Percentiles rank a stretch among this genome's conserved stretches.
Conservation (phyloP, 176 grass and related monocot genomes). For the Elymus sibiricus region DNA sequence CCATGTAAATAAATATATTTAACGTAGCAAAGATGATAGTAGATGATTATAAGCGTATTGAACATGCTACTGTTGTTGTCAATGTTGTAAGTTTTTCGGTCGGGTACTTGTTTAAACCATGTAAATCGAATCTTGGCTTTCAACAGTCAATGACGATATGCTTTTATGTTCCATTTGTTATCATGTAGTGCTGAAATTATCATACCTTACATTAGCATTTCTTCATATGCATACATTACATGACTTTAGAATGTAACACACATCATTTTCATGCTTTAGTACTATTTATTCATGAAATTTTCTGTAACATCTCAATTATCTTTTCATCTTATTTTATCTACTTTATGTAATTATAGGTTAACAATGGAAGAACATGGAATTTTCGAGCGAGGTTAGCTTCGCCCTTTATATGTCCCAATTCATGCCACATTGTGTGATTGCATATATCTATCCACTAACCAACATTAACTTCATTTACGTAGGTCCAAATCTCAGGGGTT, state of each 20-base stretch:
- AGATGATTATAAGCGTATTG: background rate
- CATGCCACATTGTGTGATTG: no score
- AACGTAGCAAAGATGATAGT: background rate
- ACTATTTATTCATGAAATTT: no score
- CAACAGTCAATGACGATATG: background rate
- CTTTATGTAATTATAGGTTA: no score
- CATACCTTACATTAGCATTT: background rate
- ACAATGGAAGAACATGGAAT: no score
- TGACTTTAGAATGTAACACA: background rate
- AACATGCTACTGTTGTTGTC: background rate
- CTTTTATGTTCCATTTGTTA: background rate
- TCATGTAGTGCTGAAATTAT: background rate
- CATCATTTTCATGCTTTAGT: background rate
- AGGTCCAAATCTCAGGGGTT: no score
- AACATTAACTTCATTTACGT: no score
- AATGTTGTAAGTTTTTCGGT: background rate
- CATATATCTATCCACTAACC: no score
- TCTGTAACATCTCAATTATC: no score
- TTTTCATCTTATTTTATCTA: no score
- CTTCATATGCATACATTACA: background rate
- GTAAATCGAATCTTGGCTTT: background rate
- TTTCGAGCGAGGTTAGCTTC: no score
- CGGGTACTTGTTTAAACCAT: background rate
- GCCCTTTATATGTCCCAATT: no score
- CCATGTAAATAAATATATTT: constrained; percentile 15